Percentiles rank a stretch among this genome's conserved stretches.
These are phyloP conservation scores for Trichocladium antarcticum DNA, from an alignment of 495 filamentous ascomycete genomes.

Conservation along the genomic window DNA sequence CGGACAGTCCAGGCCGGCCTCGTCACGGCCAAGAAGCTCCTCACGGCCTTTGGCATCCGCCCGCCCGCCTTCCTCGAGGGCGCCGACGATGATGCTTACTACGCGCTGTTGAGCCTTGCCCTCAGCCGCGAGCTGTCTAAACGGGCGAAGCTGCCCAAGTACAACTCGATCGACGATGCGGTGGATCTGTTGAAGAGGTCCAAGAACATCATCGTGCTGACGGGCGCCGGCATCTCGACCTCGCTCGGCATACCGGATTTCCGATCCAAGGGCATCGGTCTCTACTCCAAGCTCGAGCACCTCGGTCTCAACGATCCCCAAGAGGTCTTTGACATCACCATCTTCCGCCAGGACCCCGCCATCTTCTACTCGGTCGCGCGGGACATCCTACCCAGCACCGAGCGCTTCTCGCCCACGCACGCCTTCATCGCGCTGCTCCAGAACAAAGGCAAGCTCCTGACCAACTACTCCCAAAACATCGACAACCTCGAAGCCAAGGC, in stretches of 20 bases:
- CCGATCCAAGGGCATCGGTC: constrained; percentile 68
- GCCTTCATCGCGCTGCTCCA: constrained; percentile 93
- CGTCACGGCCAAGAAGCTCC: constrained; percentile 69
- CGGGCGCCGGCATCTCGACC: constrained; percentile 86
- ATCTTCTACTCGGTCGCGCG: constrained; percentile 89
- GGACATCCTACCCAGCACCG: constrained; percentile 70
- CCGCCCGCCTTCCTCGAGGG: constrained; percentile 69
- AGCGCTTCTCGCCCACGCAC: constrained; percentile 76
- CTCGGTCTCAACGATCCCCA: constrained; percentile 68
- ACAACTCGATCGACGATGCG: constrained; percentile 83
- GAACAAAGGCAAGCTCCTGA: constrained; percentile 78
- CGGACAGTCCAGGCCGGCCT: constrained; percentile 56
- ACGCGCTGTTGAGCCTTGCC: constrained; percentile 59
- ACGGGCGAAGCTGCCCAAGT: constrained; percentile 65
- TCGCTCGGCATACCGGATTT: constrained; percentile 87
- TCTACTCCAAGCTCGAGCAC: constrained; percentile 76
- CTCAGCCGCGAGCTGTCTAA: constrained; percentile 75
- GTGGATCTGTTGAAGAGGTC: constrained; percentile 61
- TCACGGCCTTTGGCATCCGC: constrained; percentile 81
- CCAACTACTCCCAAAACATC: constrained; percentile 98
- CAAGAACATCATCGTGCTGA: constrained; percentile 83
- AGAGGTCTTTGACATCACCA: constrained; percentile 82
- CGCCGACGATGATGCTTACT: constrained; percentile 60
- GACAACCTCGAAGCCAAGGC: constrained; percentile 90
- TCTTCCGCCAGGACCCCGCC: constrained; percentile 76